Percentiles rank a stretch among this genome's conserved stretches.
phyloP scores from a whole-genome alignment of 169 alveolate species.

The Plasmodium yoelii region DNA sequence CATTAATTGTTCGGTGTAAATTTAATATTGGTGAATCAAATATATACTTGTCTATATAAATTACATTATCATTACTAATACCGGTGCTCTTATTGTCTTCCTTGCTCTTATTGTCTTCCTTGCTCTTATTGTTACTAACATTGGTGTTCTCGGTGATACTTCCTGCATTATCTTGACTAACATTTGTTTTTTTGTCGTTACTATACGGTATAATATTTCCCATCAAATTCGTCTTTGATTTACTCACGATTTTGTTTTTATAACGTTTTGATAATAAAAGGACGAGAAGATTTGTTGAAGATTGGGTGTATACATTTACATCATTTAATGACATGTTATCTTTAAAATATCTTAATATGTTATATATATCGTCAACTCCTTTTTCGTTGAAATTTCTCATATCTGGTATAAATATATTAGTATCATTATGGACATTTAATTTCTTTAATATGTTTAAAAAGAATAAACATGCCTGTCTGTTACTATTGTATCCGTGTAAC shows the following conservation, averaged over 20 bases:
- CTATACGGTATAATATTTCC: constrained; percentile 54
- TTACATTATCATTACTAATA: constrained; percentile 8
- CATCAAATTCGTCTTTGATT: constrained; percentile 66
- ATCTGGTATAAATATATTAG: constrained; percentile 73
- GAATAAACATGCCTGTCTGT: constrained; percentile 69
- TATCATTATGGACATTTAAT: constrained; percentile 64
- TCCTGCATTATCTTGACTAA: too few relatives aligned
- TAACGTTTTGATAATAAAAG: constrained; percentile 58
- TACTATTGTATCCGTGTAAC: constrained; percentile 68
- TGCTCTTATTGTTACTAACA: too few relatives aligned
- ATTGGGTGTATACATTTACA: constrained; percentile 62
- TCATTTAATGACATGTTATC: constrained; percentile 68
- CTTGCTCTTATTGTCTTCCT: too few relatives aligned
- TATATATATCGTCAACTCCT: constrained; percentile 71
- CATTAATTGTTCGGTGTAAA: constrained; percentile 62
- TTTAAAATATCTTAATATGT: constrained; percentile 41
- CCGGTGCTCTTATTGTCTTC: too few relatives aligned
- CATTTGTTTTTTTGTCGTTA: constrained; percentile 15
- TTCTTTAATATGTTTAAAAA: constrained; percentile 69
- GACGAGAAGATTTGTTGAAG: constrained; percentile 69
- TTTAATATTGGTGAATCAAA: constrained; percentile 74
- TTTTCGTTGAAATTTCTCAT: constrained; percentile 50
- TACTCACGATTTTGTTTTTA: constrained; percentile 57
- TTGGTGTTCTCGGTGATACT: too few relatives aligned
- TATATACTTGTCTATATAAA: constrained; percentile 62